Evolutionary conservation across 352 stramenopile genomes (phyloP).

Genomic region (Phytophthora constricta): DNA sequence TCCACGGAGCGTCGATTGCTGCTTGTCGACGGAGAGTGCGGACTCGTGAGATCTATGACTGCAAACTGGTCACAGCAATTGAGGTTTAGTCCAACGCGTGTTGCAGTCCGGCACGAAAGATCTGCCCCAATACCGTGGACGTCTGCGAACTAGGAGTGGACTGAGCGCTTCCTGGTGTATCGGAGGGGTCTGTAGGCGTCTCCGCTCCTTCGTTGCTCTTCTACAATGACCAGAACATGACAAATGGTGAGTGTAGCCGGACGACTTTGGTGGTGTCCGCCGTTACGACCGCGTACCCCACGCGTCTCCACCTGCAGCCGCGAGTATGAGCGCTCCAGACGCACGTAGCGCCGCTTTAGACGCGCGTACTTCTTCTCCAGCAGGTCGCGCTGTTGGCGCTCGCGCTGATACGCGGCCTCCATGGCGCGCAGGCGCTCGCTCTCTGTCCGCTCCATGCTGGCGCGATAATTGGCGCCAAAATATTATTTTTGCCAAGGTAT

Average conservation of each 20-base stretch:
- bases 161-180: constrained; percentile 10
- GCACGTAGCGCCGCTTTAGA: constrained; percentile 72
- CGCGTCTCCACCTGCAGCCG: constrained; percentile 45
- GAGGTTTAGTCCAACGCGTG: constrained; percentile 9
- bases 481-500: too few relatives aligned
- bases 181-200: constrained; percentile 3
- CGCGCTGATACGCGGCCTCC: constrained; percentile 52
- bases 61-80: constrained; percentile 22
- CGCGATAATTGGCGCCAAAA: constrained; percentile 21
- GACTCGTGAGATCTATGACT: constrained; percentile 73
- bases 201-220: constrained; percentile 12
- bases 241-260: not conserved
- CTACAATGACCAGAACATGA: constrained; percentile 1
- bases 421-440: constrained; percentile 47
- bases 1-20: constrained; percentile 12
- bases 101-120: not conserved
- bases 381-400: constrained; percentile 55
- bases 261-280: not conserved
- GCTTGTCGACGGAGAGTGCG: constrained; percentile 16
- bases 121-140: constrained; percentile 20
- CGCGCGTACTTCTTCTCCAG: constrained; percentile 76
- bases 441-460: constrained; percentile 24
- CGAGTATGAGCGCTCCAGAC: constrained; percentile 59
- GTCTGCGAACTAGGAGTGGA: constrained; percentile 20
- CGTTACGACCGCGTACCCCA: constrained; percentile 15